phyloP scores from a whole-genome alignment of 164 flowering plant genomes.

The Amborella trichopoda region DNA sequence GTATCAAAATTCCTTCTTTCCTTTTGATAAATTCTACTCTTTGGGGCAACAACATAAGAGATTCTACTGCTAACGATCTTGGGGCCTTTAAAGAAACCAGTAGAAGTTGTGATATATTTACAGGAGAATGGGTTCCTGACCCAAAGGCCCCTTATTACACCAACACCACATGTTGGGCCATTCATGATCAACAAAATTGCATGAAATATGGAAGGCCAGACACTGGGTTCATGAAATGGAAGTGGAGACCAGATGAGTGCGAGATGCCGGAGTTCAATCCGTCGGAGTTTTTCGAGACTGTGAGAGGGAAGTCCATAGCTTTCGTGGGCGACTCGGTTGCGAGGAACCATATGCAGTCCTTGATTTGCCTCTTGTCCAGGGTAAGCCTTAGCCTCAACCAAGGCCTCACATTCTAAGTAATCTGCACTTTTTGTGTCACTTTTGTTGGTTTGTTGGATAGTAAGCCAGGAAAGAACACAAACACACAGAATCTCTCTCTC shows the following conservation, averaged over 20 bases:
- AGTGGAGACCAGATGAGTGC: conserved; percentile 71
- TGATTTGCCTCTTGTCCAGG: conserved; percentile 66
- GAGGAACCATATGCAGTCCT: conserved; percentile 77
- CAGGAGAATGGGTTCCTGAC: conserved; percentile 65
- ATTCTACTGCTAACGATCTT: too few species aligned
- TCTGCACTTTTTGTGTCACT: too few species aligned
- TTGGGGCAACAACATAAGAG: too few species aligned
- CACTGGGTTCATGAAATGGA: conserved; percentile 55
- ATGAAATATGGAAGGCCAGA: conserved; percentile 67
- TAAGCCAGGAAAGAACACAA: too few species aligned
- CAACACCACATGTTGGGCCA: conserved; percentile 53
- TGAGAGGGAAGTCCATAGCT: conserved; percentile 52
- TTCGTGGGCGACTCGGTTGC: conserved; percentile 77
- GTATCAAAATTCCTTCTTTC: too few species aligned
- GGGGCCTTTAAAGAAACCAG: neutral
- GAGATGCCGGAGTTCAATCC: conserved; percentile 57
- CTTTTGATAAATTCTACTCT: too few species aligned
- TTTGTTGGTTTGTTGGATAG: too few species aligned
- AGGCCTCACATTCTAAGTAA: too few species aligned
- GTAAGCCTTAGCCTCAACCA: conserved; percentile 15
- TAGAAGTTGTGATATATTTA: conserved; percentile 38
- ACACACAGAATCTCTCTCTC: too few species aligned
- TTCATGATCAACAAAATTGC: conserved; percentile 71
- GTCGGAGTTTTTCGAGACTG: conserved; percentile 33
- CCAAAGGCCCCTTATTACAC: conserved; percentile 54